Conservation (phyloP, 2,329 filamentous ascomycete species). For the Akanthomyces uredinophilus region DNA sequence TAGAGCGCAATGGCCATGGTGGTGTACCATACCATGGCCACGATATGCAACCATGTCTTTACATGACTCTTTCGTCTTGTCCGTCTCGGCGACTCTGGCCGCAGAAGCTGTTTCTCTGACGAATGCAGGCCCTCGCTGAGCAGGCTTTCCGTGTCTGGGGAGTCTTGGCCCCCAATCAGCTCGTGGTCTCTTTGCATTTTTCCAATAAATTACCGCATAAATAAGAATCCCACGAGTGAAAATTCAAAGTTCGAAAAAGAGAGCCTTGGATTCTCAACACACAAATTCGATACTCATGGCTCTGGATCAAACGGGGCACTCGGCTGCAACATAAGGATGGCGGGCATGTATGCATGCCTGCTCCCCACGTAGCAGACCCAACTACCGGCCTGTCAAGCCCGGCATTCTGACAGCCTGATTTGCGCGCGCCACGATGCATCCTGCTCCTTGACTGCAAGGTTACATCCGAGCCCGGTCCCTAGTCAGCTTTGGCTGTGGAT, state of each 20-base stretch:
- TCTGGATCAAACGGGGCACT: not conserved
- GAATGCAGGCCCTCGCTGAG: not conserved
- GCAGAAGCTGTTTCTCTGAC: not conserved
- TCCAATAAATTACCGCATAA: not conserved
- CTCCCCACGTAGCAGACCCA: not conserved
- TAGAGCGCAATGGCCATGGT: slow-evolving; percentile 4
- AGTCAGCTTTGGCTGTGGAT: not conserved
- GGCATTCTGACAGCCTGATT: not conserved
- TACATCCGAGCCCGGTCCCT: not conserved
- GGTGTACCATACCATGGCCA: slow-evolving; percentile 2
- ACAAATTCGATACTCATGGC: not conserved
- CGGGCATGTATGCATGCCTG: not conserved
- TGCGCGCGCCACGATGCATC: not conserved
- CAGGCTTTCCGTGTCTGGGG: slow-evolving; percentile 7
- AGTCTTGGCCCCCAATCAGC: not conserved
- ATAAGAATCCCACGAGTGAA: too few species aligned
- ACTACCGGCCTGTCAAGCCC: not conserved
- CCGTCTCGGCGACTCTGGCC: not conserved
- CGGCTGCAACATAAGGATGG: not conserved
- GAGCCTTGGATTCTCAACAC: not conserved
- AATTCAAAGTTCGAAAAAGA: not conserved
- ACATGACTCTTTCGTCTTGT: not conserved
- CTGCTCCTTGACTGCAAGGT: not conserved
- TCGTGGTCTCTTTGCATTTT: not conserved
- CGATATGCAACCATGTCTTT: slow-evolving; percentile 1